Conservation (phyloP, 169 alveolate species). For the Theileria sp. region DNA sequence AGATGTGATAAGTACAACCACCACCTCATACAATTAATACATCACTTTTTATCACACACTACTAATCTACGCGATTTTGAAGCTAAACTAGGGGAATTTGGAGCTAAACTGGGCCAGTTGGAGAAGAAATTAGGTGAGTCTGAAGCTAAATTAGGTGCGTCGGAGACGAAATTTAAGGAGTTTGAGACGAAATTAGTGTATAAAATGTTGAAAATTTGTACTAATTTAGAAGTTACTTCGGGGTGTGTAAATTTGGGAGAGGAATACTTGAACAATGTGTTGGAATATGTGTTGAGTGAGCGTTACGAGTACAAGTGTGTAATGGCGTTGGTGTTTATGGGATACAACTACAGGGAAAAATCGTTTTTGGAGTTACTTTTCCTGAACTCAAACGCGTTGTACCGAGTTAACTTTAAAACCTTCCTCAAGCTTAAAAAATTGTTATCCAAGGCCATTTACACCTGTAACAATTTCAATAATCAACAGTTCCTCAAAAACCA, state of each 20-base stretch:
- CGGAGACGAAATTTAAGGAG: no score
- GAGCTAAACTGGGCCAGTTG: no score
- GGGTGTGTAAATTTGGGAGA: background rate
- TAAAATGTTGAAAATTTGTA: no score
- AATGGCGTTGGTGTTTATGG: background rate
- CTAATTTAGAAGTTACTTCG: no score
- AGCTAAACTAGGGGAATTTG: background rate
- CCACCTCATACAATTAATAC: constrained; percentile 17
- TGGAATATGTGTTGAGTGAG: background rate
- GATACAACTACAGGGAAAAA: background rate
- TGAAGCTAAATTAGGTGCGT: background rate
- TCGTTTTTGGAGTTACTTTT: background rate
- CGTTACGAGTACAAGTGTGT: background rate
- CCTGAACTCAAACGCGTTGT: background rate
- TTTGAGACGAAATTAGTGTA: background rate
- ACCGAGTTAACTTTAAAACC: background rate
- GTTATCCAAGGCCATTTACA: background rate
- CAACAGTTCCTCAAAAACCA: background rate
- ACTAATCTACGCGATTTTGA: background rate
- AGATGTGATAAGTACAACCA: constrained; percentile 12
- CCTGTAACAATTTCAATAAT: background rate
- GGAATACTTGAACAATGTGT: background rate
- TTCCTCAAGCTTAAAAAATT: background rate
- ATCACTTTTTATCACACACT: background rate
- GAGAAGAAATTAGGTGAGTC: no score